Conservation (phyloP, 1,139 yeast species). For the Kodamaea sp. region DNA sequence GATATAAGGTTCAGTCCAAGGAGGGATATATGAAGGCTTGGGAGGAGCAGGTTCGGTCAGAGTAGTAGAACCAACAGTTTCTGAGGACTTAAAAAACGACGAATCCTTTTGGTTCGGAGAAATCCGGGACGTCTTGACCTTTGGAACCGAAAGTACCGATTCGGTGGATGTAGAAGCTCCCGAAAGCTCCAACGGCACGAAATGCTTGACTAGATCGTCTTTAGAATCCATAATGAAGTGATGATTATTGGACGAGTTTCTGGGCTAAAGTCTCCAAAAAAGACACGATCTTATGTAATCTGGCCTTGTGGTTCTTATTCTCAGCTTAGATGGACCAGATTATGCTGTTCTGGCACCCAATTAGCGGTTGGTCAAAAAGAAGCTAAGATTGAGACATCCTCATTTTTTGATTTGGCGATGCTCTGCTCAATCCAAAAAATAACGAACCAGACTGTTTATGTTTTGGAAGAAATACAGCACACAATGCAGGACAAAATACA, state of each 20-base stretch:
- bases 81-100: conserved; percentile 15
- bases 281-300: too few relatives aligned
- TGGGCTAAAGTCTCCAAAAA: too few relatives aligned
- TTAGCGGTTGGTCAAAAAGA: too few relatives aligned
- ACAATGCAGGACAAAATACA: conserved; percentile 4
- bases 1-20: conserved; percentile 94
- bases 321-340: too few relatives aligned
- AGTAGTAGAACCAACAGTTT: background rate
- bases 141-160: background rate
- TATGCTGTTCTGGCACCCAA: too few relatives aligned
- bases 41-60: background rate
- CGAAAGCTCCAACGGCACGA: too few relatives aligned
- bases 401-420: conserved; percentile 6
- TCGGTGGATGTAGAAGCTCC: background rate
- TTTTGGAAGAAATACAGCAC: background rate
- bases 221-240: too few relatives aligned
- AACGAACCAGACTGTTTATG: background rate
- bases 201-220: too few relatives aligned
- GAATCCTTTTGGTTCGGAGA: conserved; percentile 24
- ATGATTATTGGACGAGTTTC: too few relatives aligned
- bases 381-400: too few relatives aligned
- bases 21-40: conserved; percentile 62
- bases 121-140: conserved; percentile 17
- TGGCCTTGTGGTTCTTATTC: too few relatives aligned
- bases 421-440: background rate